These are phyloP conservation scores for Ashbya aceris DNA, from an alignment of 1,139 yeast species.

Conservation along the genomic window DNA sequence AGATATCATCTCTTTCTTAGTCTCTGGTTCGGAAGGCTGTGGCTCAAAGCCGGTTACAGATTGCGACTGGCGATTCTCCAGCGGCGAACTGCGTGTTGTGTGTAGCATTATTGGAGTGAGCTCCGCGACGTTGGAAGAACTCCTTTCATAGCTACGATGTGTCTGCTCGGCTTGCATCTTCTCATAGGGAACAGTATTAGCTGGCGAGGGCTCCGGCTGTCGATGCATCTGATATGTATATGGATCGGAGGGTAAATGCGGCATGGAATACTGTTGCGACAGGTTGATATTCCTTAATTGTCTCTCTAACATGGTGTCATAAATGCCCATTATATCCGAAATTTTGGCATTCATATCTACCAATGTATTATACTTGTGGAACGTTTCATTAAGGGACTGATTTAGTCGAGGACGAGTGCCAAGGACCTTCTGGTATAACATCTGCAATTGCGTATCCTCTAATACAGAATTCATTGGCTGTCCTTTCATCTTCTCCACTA, in stretches of 20 bases:
- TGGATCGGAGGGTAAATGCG: constrained; percentile 23
- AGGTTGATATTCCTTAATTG: constrained; percentile 32
- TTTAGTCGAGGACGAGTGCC: constrained; percentile 70
- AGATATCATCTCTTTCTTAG: neutral
- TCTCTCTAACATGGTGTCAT: constrained; percentile 71
- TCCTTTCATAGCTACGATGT: too few relatives aligned
- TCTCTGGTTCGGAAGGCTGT: too few relatives aligned
- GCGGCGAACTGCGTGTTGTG: too few relatives aligned
- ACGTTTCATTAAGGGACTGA: constrained; percentile 51
- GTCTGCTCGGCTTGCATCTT: too few relatives aligned
- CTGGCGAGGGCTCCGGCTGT: neutral
- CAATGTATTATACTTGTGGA: constrained; percentile 58
- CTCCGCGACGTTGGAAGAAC: too few relatives aligned
- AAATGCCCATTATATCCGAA: constrained; percentile 65
- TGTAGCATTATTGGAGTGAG: too few relatives aligned
- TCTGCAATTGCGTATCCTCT: constrained; percentile 54
- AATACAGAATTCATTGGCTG: constrained; percentile 47
- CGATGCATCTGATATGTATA: constrained; percentile 11
- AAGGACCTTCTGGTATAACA: constrained; percentile 54
- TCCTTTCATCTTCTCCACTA: constrained; percentile 46
- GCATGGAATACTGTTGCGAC: constrained; percentile 23
- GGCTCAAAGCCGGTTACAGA: too few relatives aligned
- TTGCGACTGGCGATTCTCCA: too few relatives aligned
- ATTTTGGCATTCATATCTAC: constrained; percentile 77
- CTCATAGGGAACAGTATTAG: neutral